Evolutionary conservation across 257 asterid species (phyloP).

Genomic region (Fraxinus anomala): DNA sequence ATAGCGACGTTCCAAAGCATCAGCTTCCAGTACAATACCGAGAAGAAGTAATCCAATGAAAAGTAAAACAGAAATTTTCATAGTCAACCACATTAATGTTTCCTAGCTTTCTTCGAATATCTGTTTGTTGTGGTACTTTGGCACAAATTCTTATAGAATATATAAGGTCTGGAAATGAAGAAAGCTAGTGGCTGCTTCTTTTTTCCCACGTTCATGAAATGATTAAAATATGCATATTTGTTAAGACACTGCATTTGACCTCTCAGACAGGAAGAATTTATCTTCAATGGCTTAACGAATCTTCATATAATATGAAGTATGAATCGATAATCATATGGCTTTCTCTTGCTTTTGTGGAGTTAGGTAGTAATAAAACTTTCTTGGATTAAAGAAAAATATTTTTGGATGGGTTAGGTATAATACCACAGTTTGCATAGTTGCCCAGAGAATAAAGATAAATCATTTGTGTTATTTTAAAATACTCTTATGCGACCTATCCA

Average conservation of each 20-base stretch:
- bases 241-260: not conserved
- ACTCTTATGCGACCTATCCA: not conserved
- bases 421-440: no score
- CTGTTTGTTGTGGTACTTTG: not conserved
- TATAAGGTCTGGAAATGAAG: not conserved
- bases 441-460: not conserved
- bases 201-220: not conserved
- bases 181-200: not conserved
- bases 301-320: not conserved
- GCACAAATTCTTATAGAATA: not conserved
- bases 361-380: not conserved
- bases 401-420: not conserved
- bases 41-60: conserved; percentile 26
- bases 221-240: not conserved
- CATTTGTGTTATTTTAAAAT: no score
- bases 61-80: conserved; percentile 22
- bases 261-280: not conserved
- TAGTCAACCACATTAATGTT: conserved; percentile 18
- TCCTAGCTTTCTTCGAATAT: not conserved
- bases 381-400: not conserved
- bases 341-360: not conserved
- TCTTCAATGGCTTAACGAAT: not conserved
- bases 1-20: conserved; percentile 36
- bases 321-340: not conserved
- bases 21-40: conserved; percentile 12